These are phyloP conservation scores for Nemania sp. DNA, from an alignment of 2,329 filamentous ascomycete species.

Conservation along the genomic window DNA sequence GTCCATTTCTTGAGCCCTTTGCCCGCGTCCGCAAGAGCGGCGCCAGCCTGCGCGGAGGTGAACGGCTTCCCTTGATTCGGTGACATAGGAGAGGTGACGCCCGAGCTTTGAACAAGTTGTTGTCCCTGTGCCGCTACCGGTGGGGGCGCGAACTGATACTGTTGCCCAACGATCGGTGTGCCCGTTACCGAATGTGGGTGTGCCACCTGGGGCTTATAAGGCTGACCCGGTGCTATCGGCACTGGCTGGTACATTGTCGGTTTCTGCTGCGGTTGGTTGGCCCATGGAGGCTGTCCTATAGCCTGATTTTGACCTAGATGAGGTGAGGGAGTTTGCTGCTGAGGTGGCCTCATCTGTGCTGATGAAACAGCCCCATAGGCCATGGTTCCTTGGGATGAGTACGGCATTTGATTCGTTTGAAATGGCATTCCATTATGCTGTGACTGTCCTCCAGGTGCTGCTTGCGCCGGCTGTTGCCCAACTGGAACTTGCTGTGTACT, in stretches of 20 bases:
- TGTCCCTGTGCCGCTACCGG: conserved; percentile 13
- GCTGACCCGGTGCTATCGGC: conserved; percentile 19
- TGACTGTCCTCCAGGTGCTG: conserved; percentile 1
- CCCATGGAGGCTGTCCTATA: conserved; percentile 15
- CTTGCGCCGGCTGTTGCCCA: conserved; percentile 38
- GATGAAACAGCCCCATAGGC: conserved; percentile 30
- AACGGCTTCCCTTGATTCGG: conserved; percentile 39
- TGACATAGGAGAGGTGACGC: conserved; percentile 32
- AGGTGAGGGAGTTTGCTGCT: conserved; percentile 34
- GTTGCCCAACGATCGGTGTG: conserved; percentile 14
- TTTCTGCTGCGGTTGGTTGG: conserved; percentile 10
- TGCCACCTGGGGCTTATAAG: conserved; percentile 14
- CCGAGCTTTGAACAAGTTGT: conserved; percentile 26
- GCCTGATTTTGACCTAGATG: conserved; percentile 9
- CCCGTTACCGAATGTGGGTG: conserved; percentile 2
- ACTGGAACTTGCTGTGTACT: conserved; percentile 31
- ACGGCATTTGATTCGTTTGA: conserved; percentile 30
- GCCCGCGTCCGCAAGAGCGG: conserved; percentile 42
- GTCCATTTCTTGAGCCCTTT: conserved; percentile 51
- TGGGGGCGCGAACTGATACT: background rate
- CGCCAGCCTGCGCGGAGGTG: conserved; percentile 41
- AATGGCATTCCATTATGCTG: conserved; percentile 9
- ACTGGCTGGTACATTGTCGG: conserved; percentile 8
- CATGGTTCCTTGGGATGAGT: conserved; percentile 21
- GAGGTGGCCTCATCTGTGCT: conserved; percentile 33